Percentiles rank a stretch among this genome's conserved stretches.
These are phyloP conservation scores for Naganishia sp. DNA, from an alignment of 1,284 basidiomycete genomes.

Conservation along the genomic window DNA sequence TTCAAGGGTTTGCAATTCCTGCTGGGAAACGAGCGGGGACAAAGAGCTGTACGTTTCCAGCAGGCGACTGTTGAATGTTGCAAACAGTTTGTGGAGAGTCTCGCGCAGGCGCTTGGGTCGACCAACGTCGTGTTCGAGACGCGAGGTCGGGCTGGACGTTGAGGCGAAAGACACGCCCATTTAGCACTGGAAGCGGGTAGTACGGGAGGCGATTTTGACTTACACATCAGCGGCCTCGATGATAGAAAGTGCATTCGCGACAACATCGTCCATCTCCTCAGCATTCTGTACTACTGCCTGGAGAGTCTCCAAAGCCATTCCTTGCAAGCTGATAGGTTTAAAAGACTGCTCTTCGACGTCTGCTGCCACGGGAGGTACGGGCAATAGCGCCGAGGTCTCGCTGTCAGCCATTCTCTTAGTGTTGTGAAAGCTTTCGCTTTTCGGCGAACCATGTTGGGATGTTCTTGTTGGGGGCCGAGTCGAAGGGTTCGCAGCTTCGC, in stretches of 20 bases:
- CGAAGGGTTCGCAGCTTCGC: neutral
- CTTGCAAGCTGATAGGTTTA: constrained; percentile 10
- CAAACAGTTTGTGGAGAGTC: constrained; percentile 12
- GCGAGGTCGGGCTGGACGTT: neutral
- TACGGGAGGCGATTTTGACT: neutral
- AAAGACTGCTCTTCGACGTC: too few relatives aligned
- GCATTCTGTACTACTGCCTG: constrained; percentile 11
- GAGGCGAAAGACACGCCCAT: neutral
- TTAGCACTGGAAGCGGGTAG: neutral
- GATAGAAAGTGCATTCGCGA: constrained; percentile 17
- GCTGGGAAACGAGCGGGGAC: constrained; percentile 13
- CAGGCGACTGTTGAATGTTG: constrained; percentile 11
- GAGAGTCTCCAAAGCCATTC: constrained; percentile 22
- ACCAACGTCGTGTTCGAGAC: neutral
- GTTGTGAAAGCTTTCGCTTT: neutral
- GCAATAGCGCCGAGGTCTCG: neutral
- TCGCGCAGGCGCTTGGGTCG: constrained; percentile 21
- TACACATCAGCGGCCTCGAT: constrained; percentile 16
- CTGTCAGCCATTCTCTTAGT: neutral
- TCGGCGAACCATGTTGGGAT: neutral
- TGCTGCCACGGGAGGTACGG: neutral
- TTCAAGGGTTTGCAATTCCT: constrained; percentile 20
- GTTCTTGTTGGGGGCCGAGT: neutral
- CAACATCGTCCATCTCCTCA: constrained; percentile 24
- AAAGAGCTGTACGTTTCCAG: constrained; percentile 18